Evolutionary conservation across 1,284 basidiomycete genomes (phyloP).

Genomic region (Takashimella koratensis): DNA sequence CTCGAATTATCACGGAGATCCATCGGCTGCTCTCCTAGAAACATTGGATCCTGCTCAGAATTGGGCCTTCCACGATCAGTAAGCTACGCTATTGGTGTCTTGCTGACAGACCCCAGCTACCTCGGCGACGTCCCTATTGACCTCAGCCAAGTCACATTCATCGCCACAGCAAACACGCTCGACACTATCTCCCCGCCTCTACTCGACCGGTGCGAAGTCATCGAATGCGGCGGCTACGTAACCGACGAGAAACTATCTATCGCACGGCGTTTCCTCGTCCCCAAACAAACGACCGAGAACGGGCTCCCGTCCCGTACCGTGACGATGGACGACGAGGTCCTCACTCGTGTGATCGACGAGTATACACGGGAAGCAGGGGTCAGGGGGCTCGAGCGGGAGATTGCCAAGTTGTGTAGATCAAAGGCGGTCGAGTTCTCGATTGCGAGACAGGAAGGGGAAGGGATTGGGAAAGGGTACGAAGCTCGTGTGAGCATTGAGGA

Average conservation of each 20-base stretch:
- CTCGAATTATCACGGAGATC: slow-evolving; percentile 64
- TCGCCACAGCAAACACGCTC: slow-evolving; percentile 77
- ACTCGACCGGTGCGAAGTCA: slow-evolving; percentile 91
- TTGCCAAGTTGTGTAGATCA: slow-evolving; percentile 76
- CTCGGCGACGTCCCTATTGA: slow-evolving; percentile 92
- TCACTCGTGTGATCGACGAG: slow-evolving; percentile 85
- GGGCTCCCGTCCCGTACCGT: slow-evolving; percentile 80
- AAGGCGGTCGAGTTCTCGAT: slow-evolving; percentile 83
- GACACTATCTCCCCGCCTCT: slow-evolving; percentile 94
- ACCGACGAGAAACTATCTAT: slow-evolving; percentile 92
- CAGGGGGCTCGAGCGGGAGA: slow-evolving; percentile 79
- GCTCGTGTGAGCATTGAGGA: slow-evolving; percentile 64
- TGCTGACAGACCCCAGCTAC: slow-evolving; percentile 21
- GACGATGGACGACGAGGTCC: slow-evolving; percentile 63
- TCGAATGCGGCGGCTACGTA: slow-evolving; percentile 93
- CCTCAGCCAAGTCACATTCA: slow-evolving; percentile 88
- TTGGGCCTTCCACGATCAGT: slow-evolving; percentile 89
- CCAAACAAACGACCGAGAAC: slow-evolving; percentile 86
- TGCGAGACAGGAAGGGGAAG: slow-evolving; percentile 20
- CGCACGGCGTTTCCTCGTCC: slow-evolving; percentile 82
- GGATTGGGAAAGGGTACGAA: slow-evolving; percentile 58
- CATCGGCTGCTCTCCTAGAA: slow-evolving; percentile 87
- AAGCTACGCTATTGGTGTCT: slow-evolving; percentile 37
- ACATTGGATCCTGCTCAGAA: slow-evolving; percentile 99
- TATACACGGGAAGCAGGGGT: slow-evolving; percentile 96